phyloP scores from a whole-genome alignment of 176 grass and related monocot species.

The Zoysia japonica region DNA sequence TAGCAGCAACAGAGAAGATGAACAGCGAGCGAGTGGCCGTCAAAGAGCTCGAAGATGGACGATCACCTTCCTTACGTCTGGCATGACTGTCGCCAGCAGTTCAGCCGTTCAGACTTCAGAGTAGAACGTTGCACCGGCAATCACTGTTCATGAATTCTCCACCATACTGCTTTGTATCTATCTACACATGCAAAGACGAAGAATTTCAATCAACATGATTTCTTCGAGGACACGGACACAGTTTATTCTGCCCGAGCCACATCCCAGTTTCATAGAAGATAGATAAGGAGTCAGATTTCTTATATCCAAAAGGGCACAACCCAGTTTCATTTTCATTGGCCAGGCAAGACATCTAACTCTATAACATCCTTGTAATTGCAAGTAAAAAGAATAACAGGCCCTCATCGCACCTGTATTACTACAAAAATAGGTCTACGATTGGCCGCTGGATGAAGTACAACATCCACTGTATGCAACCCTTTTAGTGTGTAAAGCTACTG shows the following conservation, averaged over 20 bases:
- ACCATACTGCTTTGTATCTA: too few species aligned
- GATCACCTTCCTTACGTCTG: too few species aligned
- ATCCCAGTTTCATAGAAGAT: too few species aligned
- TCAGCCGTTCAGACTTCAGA: too few species aligned
- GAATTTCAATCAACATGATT: background rate
- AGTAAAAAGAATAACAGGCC: conserved; percentile 40
- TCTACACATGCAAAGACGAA: too few species aligned
- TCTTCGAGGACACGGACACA: background rate
- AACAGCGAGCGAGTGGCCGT: too few species aligned
- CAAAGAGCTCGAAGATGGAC: too few species aligned
- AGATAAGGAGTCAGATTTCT: too few species aligned
- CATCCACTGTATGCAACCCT: background rate
- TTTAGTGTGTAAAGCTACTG: conserved; percentile 36
- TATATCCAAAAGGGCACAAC: background rate
- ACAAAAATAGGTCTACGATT: conserved; percentile 45
- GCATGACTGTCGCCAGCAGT: too few species aligned
- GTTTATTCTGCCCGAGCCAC: background rate
- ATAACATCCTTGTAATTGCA: background rate
- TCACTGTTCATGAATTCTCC: too few species aligned
- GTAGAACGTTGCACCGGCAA: too few species aligned
- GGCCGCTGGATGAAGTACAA: conserved; percentile 30
- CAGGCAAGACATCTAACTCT: background rate
- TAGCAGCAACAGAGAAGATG: too few species aligned
- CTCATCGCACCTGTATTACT: conserved; percentile 28
- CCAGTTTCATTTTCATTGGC: background rate